Base-by-base conservation (phyloP, 139 green algal genomes). In the Picochlorum sp. region DNA sequence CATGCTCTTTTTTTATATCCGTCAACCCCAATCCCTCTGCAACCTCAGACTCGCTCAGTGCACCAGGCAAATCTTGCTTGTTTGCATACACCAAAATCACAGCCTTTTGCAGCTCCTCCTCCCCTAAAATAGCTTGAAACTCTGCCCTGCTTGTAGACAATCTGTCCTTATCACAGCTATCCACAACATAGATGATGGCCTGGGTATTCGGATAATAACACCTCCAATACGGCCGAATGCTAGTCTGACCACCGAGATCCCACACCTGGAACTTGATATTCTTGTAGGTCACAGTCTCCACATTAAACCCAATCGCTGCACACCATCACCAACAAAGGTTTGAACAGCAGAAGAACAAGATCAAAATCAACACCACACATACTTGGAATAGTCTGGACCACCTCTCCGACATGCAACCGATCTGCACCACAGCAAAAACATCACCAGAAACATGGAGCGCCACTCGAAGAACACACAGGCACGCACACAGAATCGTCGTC, bases 251-350 rank as follows among this genome's bases (percentile, higher is more conserved):
- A 56, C 87, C 87, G 18, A 86, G 63, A 71, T 86, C 74, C 78
- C 74, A 85, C 30, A 85, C 76, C 73, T 99, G 92, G 61, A 99
- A 99, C 71, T 98, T 98, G 57, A 99, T 97, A 77, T 99, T 99
- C 41, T 99, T 99, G 78, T 99, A 98, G 0, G 84, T 86, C 16
- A 99, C 94, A 15, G 94, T 99, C 78, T 99, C 94, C 21, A 99
- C 94, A 68, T 99, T 99, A 83, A 99, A 99, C 6, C 94, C 94
- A 57, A 99, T 99, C 3, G 93, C 89, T 96, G 85, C 65, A 63
- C 2, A 45, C 4, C n/a, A 4, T 32, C 28, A 59, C 28, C 28
- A 30, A 2, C 28, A 30, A 7, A 30, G 4, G 28, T 30, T 30
- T 30, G 28, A 30, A 30, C 28, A 5, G 28, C 28, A 30, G 28